phyloP scores from a whole-genome alignment of 2,329 filamentous ascomycete species.

The Cordyceps cicadae region DNA sequence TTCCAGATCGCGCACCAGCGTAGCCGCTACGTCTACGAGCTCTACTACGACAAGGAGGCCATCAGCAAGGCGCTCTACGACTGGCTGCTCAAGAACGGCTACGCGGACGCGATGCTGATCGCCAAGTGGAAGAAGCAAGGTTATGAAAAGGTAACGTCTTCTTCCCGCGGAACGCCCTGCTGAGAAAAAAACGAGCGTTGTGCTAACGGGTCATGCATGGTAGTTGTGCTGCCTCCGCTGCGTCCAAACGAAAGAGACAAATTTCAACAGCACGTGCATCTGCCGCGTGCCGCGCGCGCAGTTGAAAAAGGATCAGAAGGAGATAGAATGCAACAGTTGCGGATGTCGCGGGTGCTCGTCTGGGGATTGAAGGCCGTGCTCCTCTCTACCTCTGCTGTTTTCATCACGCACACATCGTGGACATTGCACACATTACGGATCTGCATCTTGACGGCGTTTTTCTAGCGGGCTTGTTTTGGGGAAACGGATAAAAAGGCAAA shows the following conservation, averaged over 20 bases:
- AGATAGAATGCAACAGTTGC: slow-evolving; percentile 89
- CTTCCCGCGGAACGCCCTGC: too few species aligned
- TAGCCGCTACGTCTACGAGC: slow-evolving; percentile 86
- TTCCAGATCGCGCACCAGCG: slow-evolving; percentile 96
- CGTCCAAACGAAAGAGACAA: slow-evolving; percentile 99
- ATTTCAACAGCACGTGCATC: slow-evolving; percentile 96
- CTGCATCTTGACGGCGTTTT: slow-evolving; percentile 8
- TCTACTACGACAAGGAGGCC: slow-evolving; percentile 96
- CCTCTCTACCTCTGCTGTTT: background rate
- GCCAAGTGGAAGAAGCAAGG: slow-evolving; percentile 99
- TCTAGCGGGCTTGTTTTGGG: slow-evolving; percentile 1
- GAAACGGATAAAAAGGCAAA: background rate
- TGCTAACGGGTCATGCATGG: slow-evolving; percentile 18
- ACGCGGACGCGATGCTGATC: slow-evolving; percentile 90
- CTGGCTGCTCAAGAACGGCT: slow-evolving; percentile 92
- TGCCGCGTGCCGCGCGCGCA: slow-evolving; percentile 87
- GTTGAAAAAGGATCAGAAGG: slow-evolving; percentile 73
- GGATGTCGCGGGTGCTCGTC: slow-evolving; percentile 88
- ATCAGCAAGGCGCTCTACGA: slow-evolving; percentile 91
- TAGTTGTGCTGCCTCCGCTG: slow-evolving; percentile 90
- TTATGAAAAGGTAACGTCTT: slow-evolving; percentile 72
- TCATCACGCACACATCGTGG: background rate
- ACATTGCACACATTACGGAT: background rate
- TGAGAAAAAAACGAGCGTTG: background rate
- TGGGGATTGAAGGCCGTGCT: slow-evolving; percentile 52